Evolutionary conservation across 305 asterid species (phyloP), one percentile per base, ranked within the genome.

Genomic region (Fraxinus angustifolia): DNA sequence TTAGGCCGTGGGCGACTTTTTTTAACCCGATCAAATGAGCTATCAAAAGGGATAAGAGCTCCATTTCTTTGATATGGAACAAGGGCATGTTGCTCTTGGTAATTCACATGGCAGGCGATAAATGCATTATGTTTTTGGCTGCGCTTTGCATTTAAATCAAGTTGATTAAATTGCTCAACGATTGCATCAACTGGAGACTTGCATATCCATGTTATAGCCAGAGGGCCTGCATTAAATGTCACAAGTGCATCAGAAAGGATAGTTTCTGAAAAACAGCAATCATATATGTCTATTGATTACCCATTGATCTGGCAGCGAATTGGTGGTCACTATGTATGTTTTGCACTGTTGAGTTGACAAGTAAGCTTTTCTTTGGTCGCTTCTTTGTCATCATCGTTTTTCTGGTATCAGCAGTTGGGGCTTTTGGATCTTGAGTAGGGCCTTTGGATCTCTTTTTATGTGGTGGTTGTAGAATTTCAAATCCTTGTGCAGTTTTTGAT

Each of bases 31-130:
- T 83, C 82, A 80, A 87, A 84, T 72, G 94, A 88, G 84, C 76
- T 79, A 65, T 86, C 89, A 74, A 87, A 92, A 78, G 96, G 94
- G 83, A 92, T 86, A 71, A 94, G 79, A 73, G 88, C 89, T 65
- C 97, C 97, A 80, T 86, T 87, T 85, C 84, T 87, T 82, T 84
- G 95, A 87, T 82, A 94, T 68, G 95, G 90, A 83, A 94, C 96
- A 60, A 94, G 90, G 84, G 94, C 91, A 81, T 80, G 88, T 33
- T 88, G 89, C 84, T 84, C 85, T 75, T 81, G 87, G 78, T 82
- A 85, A 84, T 74, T 80, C 83, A 38, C 76, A 60, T 53, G 87
- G 86, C 86, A 78, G 53, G 87, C 34, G 58, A 84, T 38, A 56
- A 87, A 85, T 40, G 89, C 87, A 82, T 83, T 84, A 79, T 74